These are phyloP conservation scores for Fraxinus dipetala DNA, from an alignment of 305 asterid genomes.

Conservation along the genomic window DNA sequence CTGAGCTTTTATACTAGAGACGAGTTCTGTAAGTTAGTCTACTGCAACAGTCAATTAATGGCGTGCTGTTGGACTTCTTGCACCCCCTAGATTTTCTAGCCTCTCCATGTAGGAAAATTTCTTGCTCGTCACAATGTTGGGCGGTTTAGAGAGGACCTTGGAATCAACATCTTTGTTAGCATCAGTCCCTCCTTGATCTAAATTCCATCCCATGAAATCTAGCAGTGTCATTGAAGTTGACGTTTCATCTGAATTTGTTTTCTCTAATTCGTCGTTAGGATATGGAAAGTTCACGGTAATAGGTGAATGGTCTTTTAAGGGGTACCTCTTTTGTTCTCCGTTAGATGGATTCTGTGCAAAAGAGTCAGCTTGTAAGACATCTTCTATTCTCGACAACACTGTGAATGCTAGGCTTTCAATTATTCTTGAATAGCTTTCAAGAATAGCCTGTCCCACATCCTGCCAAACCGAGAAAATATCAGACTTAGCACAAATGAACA, in stretches of 20 bases:
- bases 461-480: conserved; percentile 15
- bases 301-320: conserved; percentile 26
- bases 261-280: conserved; percentile 39
- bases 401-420: conserved; percentile 60
- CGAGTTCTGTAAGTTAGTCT: conserved; percentile 2
- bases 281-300: conserved; percentile 21
- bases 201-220: conserved; percentile 68
- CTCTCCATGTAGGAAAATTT: conserved; percentile 49
- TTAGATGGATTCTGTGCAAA: conserved; percentile 40
- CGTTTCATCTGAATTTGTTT: conserved; percentile 26
- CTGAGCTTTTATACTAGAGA: conserved; percentile 2
- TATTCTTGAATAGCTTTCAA: conserved; percentile 69
- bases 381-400: conserved; percentile 60
- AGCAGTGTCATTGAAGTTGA: conserved; percentile 53
- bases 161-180: conserved; percentile 31
- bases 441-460: conserved; percentile 68
- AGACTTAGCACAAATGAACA: background rate
- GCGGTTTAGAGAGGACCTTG: conserved; percentile 34
- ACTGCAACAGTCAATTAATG: conserved; percentile 30
- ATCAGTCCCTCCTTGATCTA: conserved; percentile 41
- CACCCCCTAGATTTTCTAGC: conserved; percentile 51
- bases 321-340: conserved; percentile 31
- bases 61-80: conserved; percentile 67
- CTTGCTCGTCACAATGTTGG: conserved; percentile 37
- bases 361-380: conserved; percentile 54